A percentile compares a stretch with the other conserved stretches of the same genome.
Evolutionary conservation across 1,284 basidiomycete species (phyloP).

Genomic region (Exobasidium cylindrosporum): DNA sequence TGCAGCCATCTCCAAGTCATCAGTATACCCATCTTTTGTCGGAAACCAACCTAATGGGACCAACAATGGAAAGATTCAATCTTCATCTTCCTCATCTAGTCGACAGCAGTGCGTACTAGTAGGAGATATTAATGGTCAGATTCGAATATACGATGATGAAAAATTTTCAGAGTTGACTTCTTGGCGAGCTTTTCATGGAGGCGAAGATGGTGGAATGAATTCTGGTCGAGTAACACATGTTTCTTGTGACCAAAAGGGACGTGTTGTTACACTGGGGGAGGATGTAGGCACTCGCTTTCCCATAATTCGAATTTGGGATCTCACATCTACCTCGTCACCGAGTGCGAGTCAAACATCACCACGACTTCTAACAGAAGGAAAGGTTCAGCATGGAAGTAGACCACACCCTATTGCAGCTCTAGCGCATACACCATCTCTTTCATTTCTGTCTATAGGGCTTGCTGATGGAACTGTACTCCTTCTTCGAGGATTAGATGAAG

Average conservation of each 20-base stretch:
- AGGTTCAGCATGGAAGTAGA: conserved; percentile 45
- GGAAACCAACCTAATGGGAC: conserved; percentile 3
- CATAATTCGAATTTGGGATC: conserved; percentile 47
- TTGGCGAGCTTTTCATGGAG: conserved; percentile 40
- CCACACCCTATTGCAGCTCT: conserved; percentile 65
- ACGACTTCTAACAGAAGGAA: conserved; percentile 36
- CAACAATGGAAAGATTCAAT: conserved; percentile 8
- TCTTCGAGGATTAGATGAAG: conserved; percentile 85
- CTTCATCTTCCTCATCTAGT: neutral
- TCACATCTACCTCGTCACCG: conserved; percentile 15
- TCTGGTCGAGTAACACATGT: conserved; percentile 34
- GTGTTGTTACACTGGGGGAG: conserved; percentile 38
- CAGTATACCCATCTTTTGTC: conserved; percentile 25
- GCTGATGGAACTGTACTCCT: conserved; percentile 91
- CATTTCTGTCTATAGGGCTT: conserved; percentile 83
- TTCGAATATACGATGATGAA: conserved; percentile 40
- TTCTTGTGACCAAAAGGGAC: conserved; percentile 31
- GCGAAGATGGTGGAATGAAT: neutral
- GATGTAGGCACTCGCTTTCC: conserved; percentile 38
- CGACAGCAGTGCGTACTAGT: conserved; percentile 23
- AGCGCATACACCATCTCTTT: conserved; percentile 74
- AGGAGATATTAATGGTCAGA: conserved; percentile 29
- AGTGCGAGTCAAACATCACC: conserved; percentile 24
- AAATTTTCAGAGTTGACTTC: conserved; percentile 27
- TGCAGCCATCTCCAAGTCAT: conserved; percentile 35